Evolutionary conservation across 495 filamentous ascomycete genomes (phyloP).

Genomic region (Elaphomyces granulatus): DNA sequence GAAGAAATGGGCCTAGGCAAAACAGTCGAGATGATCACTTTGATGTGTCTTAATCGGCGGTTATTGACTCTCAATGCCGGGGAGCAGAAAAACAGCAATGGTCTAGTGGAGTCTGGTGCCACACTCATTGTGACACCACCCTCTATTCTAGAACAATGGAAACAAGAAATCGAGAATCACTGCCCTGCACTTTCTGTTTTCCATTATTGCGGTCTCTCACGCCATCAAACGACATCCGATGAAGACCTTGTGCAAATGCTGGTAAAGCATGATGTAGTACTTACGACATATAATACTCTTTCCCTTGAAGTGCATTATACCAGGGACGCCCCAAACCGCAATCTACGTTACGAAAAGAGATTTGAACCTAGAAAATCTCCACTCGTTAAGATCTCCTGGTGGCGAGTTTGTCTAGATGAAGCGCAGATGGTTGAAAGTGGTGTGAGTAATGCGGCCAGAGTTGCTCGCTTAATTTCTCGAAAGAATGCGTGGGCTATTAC

Average conservation of each 20-base stretch:
- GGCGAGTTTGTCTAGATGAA: constrained; percentile 87
- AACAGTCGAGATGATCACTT: constrained; percentile 72
- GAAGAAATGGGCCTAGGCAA: constrained; percentile 98
- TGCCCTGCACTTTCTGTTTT: constrained; percentile 43
- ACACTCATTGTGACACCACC: constrained; percentile 83
- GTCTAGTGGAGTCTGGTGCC: constrained; percentile 31
- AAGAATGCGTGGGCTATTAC: constrained; percentile 87
- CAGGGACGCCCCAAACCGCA: constrained; percentile 44
- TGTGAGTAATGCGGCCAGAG: constrained; percentile 64
- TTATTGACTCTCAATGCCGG: constrained; percentile 5
- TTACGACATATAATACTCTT: constrained; percentile 77
- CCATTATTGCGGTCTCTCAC: constrained; percentile 36
- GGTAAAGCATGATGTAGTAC: constrained; percentile 55
- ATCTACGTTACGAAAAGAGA: constrained; percentile 48
- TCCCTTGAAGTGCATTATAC: constrained; percentile 65
- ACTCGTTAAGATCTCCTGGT: constrained; percentile 69
- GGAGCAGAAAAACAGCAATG: constrained; percentile 14
- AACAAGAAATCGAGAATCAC: constrained; percentile 59
- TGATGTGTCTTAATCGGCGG: constrained; percentile 51
- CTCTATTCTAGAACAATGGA: constrained; percentile 76
- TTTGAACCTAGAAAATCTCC: constrained; percentile 59
- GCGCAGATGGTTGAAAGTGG: constrained; percentile 91
- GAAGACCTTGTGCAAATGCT: constrained; percentile 33
- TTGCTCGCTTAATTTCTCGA: constrained; percentile 67
- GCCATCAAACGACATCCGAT: constrained; percentile 23